A percentile compares a stretch with the other conserved stretches of the same genome.
phyloP scores from a whole-genome alignment of 192 early-diverging fungal species.

The Phycomyces blakesleeanus region DNA sequence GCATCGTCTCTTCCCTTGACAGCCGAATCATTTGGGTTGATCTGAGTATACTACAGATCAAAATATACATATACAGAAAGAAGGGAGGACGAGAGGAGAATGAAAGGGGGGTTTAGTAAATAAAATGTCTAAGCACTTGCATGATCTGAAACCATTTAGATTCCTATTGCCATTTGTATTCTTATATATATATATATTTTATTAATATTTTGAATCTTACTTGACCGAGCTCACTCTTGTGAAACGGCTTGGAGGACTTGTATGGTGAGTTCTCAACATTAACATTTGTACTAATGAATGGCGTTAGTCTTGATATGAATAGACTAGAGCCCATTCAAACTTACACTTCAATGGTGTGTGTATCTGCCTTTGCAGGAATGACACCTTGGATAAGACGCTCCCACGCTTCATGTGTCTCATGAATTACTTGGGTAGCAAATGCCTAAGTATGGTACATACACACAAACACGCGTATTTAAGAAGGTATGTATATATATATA shows the following conservation, averaged over 20 bases:
- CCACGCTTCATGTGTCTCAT: slow-evolving; percentile 96
- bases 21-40: no score
- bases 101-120: no score
- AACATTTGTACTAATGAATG: slow-evolving; percentile 18
- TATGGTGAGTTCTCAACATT: slow-evolving; percentile 18
- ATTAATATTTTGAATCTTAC: no score
- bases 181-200: no score
- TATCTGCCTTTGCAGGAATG: slow-evolving; percentile 9
- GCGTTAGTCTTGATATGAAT: not conserved
- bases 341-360: slow-evolving; percentile 5
- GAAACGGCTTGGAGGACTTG: not conserved
- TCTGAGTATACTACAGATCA: no score
- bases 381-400: slow-evolving; percentile 59
- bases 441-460: slow-evolving; percentile 36
- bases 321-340: not conserved
- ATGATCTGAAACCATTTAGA: no score
- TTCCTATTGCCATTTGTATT: no score
- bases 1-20: no score
- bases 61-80: no score
- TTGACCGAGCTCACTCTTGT: no score
- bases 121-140: no score
- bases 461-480: not conserved
- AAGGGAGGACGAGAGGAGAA: no score
- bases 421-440: slow-evolving; percentile 83
- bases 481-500: not conserved